Base-by-base conservation (phyloP, 768 basidiomycete genomes). In the Candolleomyces efflorescens region DNA sequence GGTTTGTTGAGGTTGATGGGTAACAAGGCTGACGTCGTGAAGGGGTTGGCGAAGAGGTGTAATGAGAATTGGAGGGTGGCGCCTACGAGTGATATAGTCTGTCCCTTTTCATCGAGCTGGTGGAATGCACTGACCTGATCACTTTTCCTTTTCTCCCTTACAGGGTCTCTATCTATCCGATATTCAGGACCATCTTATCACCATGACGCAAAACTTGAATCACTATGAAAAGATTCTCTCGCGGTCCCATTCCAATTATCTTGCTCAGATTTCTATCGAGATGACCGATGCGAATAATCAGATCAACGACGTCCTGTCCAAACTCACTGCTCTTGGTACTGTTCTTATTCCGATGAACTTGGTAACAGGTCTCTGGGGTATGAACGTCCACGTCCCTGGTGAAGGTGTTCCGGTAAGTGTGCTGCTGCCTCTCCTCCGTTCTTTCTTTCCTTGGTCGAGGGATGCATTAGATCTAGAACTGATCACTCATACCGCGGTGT, bases 281-380 rank as follows among this genome's bases (percentile, higher is more conserved):
- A 99, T 98, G 96, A 96, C 94, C 37, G 95, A 98, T 66, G 97
- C 97, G 43, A 99, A 99, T 75, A 99, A 99, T 72, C 94, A 98
- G 76, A 99, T 98, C 77, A 99, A 99, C 74, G 94, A 98, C 68
- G 97, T 99, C 2, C 84, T 98, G 5, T 93, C 92, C 4, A 98
- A 98, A 77, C 78, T 99, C 59, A 98, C 97, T 0, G 96, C 97
- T 6, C 82, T 99, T 47, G 97, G 97, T 82, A 99, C 97, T 5
- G 86, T 99, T 5, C 87, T 98, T 63, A 88, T 99, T 69, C 97
- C 91, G 37, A 97, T 95, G 89, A 98, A 98, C 71, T 73, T 98
- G 71, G 85, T 99, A 52, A 99, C 97, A 24, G 88, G 92, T 80
- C 73, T 97, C 13, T 96, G 94, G 94, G 95, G 96, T 12, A 98